phyloP scores from a whole-genome alignment of 345 rosid genomes.

The Corchorus capsularis region DNA sequence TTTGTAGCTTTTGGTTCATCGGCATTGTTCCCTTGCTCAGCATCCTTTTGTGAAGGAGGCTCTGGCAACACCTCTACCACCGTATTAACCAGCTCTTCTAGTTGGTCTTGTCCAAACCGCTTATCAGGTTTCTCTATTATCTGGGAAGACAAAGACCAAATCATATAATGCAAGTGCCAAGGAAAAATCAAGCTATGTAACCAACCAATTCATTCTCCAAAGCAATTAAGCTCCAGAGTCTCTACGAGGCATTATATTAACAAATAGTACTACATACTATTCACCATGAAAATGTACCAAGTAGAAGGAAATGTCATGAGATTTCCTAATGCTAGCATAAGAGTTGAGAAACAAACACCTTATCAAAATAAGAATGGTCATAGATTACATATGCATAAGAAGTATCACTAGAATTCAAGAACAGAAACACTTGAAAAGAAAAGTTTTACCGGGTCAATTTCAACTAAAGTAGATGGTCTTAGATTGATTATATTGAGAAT shows the following conservation, averaged over 20 bases:
- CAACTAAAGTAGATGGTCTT: conserved; percentile 57
- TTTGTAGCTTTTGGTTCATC: conserved; percentile 1
- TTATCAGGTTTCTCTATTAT: conserved; percentile 38
- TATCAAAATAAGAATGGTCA: neutral
- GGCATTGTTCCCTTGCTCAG: conserved; percentile 12
- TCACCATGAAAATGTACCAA: conserved; percentile 7
- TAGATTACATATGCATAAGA: neutral
- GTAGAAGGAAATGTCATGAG: neutral
- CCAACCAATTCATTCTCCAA: neutral
- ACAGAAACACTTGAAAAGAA: neutral
- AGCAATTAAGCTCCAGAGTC: neutral
- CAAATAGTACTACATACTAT: neutral
- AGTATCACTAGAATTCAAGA: neutral
- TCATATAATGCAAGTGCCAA: neutral
- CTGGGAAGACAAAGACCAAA: conserved; percentile 17
- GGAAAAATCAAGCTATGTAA: neutral
- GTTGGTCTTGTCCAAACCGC: conserved; percentile 33
- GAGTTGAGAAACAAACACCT: neutral
- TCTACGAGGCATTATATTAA: neutral
- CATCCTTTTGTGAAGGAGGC: conserved; percentile 15
- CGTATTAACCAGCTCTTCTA: conserved; percentile 35
- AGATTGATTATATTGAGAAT: conserved; percentile 68
- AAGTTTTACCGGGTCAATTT: conserved; percentile 50
- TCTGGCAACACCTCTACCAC: conserved; percentile 30
- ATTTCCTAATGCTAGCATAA: neutral